These are phyloP conservation scores for Escallonia rubra DNA, from an alignment of 129 eudicot species.

Conservation along the genomic window DNA sequence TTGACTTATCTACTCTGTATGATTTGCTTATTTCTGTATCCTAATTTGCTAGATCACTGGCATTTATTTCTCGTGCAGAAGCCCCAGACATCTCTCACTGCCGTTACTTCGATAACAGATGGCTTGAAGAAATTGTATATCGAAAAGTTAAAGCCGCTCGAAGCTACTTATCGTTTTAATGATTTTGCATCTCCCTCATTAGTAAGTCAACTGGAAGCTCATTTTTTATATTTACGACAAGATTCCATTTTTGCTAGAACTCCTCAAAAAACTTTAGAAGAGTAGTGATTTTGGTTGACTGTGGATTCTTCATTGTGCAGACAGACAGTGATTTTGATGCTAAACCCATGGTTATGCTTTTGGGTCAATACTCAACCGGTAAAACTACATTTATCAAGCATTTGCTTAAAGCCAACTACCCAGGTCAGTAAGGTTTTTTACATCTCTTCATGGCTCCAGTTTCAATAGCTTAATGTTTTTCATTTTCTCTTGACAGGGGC, in stretches of 20 bases:
- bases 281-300: neutral
- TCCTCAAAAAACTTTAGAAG: too few species aligned
- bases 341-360: slow-evolving; percentile 93
- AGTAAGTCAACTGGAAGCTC: slow-evolving; percentile 40
- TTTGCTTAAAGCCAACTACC: slow-evolving; percentile 70
- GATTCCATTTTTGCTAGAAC: too few species aligned
- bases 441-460: neutral
- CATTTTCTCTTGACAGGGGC: slow-evolving; percentile 53
- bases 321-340: slow-evolving; percentile 82
- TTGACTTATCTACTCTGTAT: too few species aligned
- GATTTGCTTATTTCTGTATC: too few species aligned
- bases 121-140: slow-evolving; percentile 81
- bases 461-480: neutral
- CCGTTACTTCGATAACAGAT: slow-evolving; percentile 78
- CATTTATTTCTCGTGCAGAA: slow-evolving; percentile 5
- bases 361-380: slow-evolving; percentile 98
- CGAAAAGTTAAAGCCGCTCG: slow-evolving; percentile 87
- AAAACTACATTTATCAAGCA: slow-evolving; percentile 90
- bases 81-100: slow-evolving; percentile 35
- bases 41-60: too few species aligned
- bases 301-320: slow-evolving; percentile 30
- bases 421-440: slow-evolving; percentile 38
- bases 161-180: slow-evolving; percentile 72
- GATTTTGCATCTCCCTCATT: slow-evolving; percentile 77
- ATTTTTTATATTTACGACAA: neutral